Percentiles rank a stretch among this genome's conserved stretches.
These are phyloP conservation scores for Wickerhamomyces ciferrii DNA, from an alignment of 805 yeast species.

Conservation along the genomic window DNA sequence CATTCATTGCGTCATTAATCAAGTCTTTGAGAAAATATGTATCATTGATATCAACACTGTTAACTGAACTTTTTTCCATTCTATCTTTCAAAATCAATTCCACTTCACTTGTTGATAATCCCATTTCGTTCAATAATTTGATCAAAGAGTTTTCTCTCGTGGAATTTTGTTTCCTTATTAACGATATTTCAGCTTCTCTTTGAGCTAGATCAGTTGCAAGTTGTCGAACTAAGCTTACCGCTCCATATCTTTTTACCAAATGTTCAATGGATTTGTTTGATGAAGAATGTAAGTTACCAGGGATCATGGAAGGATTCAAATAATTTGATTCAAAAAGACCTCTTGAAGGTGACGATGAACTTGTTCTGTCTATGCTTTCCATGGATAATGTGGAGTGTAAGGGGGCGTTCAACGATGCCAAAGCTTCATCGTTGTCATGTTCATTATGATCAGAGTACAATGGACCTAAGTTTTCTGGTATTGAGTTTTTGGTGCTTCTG, in stretches of 20 bases:
- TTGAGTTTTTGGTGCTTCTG: background rate
- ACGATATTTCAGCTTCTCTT: conserved; percentile 39
- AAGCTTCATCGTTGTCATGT: background rate
- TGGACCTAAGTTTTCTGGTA: background rate
- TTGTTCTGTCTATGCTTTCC: background rate
- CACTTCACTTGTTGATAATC: conserved; percentile 30
- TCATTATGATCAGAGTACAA: background rate
- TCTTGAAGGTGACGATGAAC: background rate
- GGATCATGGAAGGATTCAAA: conserved; percentile 14
- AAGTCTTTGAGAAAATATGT: conserved; percentile 22
- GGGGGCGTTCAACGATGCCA: conserved; percentile 2
- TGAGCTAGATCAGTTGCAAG: conserved; percentile 41
- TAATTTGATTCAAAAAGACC: conserved; percentile 7
- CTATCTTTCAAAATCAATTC: conserved; percentile 24
- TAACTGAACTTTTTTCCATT: conserved; percentile 2
- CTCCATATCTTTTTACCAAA: conserved; percentile 28
- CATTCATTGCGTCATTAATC: conserved; percentile 27
- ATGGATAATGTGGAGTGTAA: conserved; percentile 2
- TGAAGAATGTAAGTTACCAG: conserved; percentile 31
- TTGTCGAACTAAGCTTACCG: conserved; percentile 35
- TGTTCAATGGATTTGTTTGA: conserved; percentile 26
- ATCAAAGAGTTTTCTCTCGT: conserved; percentile 29
- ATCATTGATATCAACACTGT: conserved; percentile 10
- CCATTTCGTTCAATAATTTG: conserved; percentile 29
- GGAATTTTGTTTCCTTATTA: conserved; percentile 29